phyloP scores from a whole-genome alignment of 148 eudicot species.

The Camellia sinensis region DNA sequence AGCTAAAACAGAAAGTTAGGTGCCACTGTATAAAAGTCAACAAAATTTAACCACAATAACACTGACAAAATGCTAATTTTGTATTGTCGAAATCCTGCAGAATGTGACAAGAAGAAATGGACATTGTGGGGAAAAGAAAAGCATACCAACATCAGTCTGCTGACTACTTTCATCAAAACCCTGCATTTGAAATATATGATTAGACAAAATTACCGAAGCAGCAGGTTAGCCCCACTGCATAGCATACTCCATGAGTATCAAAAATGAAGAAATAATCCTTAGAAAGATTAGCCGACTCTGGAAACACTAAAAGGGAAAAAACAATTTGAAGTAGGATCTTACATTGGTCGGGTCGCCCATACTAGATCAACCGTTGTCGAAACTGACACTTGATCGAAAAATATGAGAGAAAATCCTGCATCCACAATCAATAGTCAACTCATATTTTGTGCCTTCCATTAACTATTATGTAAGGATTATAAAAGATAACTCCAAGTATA shows the following conservation, averaged over 20 bases:
- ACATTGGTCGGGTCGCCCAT: constrained; percentile 34
- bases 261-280: neutral
- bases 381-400: constrained; percentile 9
- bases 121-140: neutral
- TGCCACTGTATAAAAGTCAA: neutral
- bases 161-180: constrained; percentile 33
- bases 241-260: neutral
- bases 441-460: neutral
- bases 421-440: constrained; percentile 10
- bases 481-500: neutral
- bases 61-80: neutral
- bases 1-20: neutral
- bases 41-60: neutral
- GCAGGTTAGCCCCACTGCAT: constrained; percentile 5
- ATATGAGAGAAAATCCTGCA: constrained; percentile 22
- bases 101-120: neutral
- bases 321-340: constrained; percentile 16
- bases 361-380: constrained; percentile 17
- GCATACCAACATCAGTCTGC: constrained; percentile 51
- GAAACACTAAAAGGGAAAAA: neutral
- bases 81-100: neutral
- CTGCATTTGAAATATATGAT: constrained; percentile 33
- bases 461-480: neutral
- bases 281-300: neutral
- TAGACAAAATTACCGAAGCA: constrained; percentile 15